phyloP scores from a whole-genome alignment of 2,329 filamentous ascomycete genomes.

The Fusarium foetens region DNA sequence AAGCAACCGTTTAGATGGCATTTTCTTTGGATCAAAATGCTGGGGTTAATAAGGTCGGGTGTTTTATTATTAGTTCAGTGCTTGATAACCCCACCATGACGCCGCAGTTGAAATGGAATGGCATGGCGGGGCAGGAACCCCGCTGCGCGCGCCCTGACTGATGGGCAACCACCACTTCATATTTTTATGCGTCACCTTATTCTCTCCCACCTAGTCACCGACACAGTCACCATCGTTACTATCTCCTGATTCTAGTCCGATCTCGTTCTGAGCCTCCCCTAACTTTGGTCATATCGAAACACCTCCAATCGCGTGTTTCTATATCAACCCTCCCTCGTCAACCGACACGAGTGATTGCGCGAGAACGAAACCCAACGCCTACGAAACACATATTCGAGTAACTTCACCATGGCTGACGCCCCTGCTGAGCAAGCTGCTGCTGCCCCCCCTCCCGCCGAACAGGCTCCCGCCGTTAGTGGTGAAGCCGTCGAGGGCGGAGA shows the following conservation, averaged over 20 bases:
- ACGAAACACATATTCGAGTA: not conserved
- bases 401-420: conserved; percentile 37
- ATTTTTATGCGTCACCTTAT: conserved; percentile 43
- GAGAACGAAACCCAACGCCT: conserved; percentile 10
- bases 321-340: conserved; percentile 2
- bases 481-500: conserved; percentile 34
- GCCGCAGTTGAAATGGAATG: conserved; percentile 29
- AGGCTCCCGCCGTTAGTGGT: conserved; percentile 13
- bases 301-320: conserved; percentile 7
- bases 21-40: not conserved
- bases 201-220: conserved; percentile 26
- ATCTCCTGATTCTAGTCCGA: conserved; percentile 32
- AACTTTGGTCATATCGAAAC: conserved; percentile 15
- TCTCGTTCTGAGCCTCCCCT: conserved; percentile 3
- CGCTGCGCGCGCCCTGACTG: conserved; percentile 23
- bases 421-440: conserved; percentile 32
- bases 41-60: not conserved
- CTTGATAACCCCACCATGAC: conserved; percentile 40
- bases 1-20: not conserved
- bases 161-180: conserved; percentile 31
- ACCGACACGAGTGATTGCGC: conserved; percentile 2
- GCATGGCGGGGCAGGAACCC: conserved; percentile 42
- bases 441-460: conserved; percentile 32
- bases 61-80: not conserved
- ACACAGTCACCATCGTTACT: conserved; percentile 34